A percentile compares a stretch with the other conserved stretches of the same genome.
These are phyloP conservation scores for Termitomyces sp. DNA, from an alignment of 1,284 basidiomycete species.

Conservation along the genomic window DNA sequence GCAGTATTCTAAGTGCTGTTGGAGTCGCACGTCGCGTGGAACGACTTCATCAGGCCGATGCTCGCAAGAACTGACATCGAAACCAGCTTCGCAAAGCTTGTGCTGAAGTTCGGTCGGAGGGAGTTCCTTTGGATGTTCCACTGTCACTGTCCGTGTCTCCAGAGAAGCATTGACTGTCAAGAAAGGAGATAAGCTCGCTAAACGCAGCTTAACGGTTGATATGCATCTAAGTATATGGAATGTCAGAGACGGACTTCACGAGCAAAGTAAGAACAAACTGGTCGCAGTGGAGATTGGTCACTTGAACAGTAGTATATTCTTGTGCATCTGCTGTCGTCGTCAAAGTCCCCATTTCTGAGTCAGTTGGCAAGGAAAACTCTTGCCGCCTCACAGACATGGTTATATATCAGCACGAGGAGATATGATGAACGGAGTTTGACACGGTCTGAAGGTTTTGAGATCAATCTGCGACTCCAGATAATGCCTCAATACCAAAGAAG, in stretches of 20 bases:
- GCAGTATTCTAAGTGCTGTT: not conserved
- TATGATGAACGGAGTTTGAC: not conserved
- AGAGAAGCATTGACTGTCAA: not conserved
- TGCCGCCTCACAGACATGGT: not conserved
- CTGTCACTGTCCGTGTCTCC: not conserved
- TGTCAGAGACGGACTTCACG: not conserved
- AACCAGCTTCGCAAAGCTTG: not conserved
- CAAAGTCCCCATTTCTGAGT: not conserved
- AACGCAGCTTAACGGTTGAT: not conserved
- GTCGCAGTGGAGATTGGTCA: not conserved
- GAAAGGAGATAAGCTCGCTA: not conserved
- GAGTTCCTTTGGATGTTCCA: not conserved
- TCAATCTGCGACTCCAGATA: not conserved
- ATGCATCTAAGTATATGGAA: not conserved
- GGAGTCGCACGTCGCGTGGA: not conserved
- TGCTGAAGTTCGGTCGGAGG: not conserved
- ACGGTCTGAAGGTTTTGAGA: not conserved
- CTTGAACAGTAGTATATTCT: not conserved
- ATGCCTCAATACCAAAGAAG: conserved; percentile 1
- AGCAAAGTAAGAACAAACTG: not conserved
- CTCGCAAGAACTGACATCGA: not conserved
- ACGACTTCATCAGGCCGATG: not conserved
- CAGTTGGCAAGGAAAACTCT: not conserved
- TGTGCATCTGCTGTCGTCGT: not conserved
- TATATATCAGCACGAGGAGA: not conserved